Base-by-base conservation (phyloP, 345 rosid species). In the Ricinus communis region DNA sequence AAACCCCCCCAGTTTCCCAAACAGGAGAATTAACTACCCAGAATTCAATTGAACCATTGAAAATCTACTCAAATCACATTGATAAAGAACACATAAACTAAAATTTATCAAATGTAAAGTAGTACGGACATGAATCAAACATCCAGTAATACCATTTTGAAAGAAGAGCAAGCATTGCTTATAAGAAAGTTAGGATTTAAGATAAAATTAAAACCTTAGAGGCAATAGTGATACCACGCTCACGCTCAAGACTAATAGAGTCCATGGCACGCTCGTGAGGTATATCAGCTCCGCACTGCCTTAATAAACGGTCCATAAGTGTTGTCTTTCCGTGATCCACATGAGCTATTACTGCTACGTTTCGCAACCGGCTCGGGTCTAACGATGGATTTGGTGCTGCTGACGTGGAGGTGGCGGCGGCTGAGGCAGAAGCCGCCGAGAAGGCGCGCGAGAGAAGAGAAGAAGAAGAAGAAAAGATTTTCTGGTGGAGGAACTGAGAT, bases 191-290 rank as follows among this genome's bases (percentile, higher is more conserved):
- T n/a, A n/a, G n/a, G n/a, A n/a, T n/a, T n/a, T n/a, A n/a, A n/a
- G n/a, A n/a, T n/a, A n/a, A n/a, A n/a, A n/a, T n/a, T n/a, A n/a
- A n/a, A 21, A 90, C 99, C 93, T 95, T 95, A 1, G 98, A 95
- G 54, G 99, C 81, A 28, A 95, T 95, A 21, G 99, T 95, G 85
- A 95, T 90, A 38, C 99, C 98, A 59, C 98, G 83, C 83, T 92
- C 97, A 8, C 99, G 93, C 87, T 95, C 99, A 19, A 95, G 97
- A 79, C 82, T 89, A 71, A 87, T 95, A 61, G 99, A 95, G 62
- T 95, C 99, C 99, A 95, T 95, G 75, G 99, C 97, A 47, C 97
- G 97, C 76, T 95, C 99, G 56, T 95, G 99, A 0, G 99, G 97
- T 31, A 95, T 86, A 65, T 92, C 97, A 2, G 99, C 97, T 9